phyloP scores from a whole-genome alignment of 139 green algal species.

The Chlorella sp. region DNA sequence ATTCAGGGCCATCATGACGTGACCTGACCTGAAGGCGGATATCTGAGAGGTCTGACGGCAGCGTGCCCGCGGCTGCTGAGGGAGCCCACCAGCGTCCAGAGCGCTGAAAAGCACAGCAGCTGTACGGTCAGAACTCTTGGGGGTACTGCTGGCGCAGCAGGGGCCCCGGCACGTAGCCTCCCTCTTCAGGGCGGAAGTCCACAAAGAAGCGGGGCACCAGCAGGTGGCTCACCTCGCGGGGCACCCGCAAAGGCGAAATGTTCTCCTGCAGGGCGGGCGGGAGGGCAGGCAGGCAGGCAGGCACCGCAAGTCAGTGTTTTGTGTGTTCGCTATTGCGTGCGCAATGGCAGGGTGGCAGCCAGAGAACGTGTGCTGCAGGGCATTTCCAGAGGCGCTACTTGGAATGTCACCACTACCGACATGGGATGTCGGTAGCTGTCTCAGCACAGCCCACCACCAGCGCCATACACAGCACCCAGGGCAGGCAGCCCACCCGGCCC shows the following conservation, averaged over 20 bases:
- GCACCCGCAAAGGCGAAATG: not conserved
- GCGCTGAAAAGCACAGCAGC: too few relatives aligned
- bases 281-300: not conserved
- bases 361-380: not conserved
- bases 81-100: too few relatives aligned
- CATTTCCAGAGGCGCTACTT: not conserved
- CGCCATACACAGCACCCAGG: too few relatives aligned
- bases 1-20: too few relatives aligned
- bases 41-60: too few relatives aligned
- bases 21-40: too few relatives aligned
- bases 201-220: slow-evolving; percentile 6
- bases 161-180: not conserved
- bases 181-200: not conserved
- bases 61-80: too few relatives aligned
- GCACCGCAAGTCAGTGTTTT: not conserved
- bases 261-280: slow-evolving; percentile 13
- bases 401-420: too few relatives aligned
- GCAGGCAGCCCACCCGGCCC: too few relatives aligned
- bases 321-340: not conserved
- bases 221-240: not conserved
- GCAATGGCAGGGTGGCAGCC: not conserved
- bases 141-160: slow-evolving; percentile 8
- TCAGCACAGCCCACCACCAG: not conserved
- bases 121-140: not conserved
- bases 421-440: not conserved